Base-by-base conservation (phyloP, 192 early-diverging fungal species). In the Entomortierella beljakovae region DNA sequence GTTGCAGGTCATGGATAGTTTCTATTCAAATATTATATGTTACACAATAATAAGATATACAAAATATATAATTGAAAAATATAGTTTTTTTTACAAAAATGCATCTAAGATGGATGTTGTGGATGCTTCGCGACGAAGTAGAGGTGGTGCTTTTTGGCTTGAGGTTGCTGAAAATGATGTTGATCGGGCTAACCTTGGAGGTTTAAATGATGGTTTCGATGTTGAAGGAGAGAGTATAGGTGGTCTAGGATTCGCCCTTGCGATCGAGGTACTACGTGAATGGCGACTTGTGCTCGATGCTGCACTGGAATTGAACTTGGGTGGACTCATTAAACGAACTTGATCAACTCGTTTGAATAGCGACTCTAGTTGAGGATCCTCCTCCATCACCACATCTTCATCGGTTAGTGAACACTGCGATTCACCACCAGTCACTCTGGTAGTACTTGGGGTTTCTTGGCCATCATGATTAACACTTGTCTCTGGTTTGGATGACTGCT, bases 61-160 rank as follows among this genome's bases (percentile, higher is more conserved):
- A n/a, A n/a, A n/a, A n/a, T n/a, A n/a, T n/a, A n/a, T n/a, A n/a
- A n/a, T n/a, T n/a, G n/a, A 18, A 43, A 43, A 8, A 8, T 43
- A 18, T 8, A 6, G 6, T 28, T 22, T 11, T 57, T 34, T 34
- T 32, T 32, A 64, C 51, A 34, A 53, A 1, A 64, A 31, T 23
- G 25, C 50, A 38, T 64, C 62, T 50, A 64, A 34, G 7, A 52
- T 16, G 0, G 62, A 48, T 0, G 62, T 64, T 3, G 62, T 64
- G 10, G 62, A 64, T 15, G 62, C 62, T 49, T 64, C 62, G 15
- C 62, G 62, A 6, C 62, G 48, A 5, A 64, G 62, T 13, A 25
- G 11, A 34, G 62, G 50, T 32, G 32, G 62, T 20, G 55, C 26
- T 31, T 20, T 57, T 33, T 9, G 55, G 20, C 22, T 46, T 11